Evolutionary conservation across 2,329 filamentous ascomycete species (phyloP), one percentile per base, ranked within the genome.

Genomic region (Ascochyta koolunga): DNA sequence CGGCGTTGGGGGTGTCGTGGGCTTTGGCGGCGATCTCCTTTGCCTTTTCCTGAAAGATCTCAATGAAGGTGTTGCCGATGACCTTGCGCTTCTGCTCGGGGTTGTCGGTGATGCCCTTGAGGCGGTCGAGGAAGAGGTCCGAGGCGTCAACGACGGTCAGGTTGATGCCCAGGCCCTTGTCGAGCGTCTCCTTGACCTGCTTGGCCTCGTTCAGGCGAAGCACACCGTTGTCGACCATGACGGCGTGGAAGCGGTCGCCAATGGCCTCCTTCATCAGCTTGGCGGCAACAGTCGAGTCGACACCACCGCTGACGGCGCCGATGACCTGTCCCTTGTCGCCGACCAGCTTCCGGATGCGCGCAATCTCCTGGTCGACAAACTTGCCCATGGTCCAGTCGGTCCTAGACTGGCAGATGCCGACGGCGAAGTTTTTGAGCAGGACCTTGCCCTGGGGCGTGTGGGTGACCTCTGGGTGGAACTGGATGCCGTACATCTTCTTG

Each of bases 21-120:
- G 89, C 89, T 24, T 82, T 86, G 50, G 84, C 84, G 59, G 91
- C 90, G 41, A 96, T 93, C 64, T 85, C 81, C 66, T 83, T 83
- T 22, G 90, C 92, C 72, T 92, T 88, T 54, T 87, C 80, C 74
- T 96, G 88, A 76, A 96, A 97, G 24, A 96, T 78, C 64, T 92
- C 89, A 61, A 92, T 91, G 74, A 92, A 90, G 19, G 84, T 90
- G 59, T 82, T 84, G 50, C 92, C 93, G 58, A 97, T 97, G 66
- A 97, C 87, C 78, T 96, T 96, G 50, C 93, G 83, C 82, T 96
- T 97, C 71, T 84, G 84, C 77, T 98, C 93, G 0, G 93, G 93
- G 51, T 90, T 79, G 45, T 79, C 91, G 0, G 78, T 79, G 22
- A 96, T 85, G 16, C 91, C 93, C 61, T 85, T 83, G 1, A 98